Evolutionary conservation across 179 eudicot species (phyloP).

Genomic region (Nepenthes alata): DNA sequence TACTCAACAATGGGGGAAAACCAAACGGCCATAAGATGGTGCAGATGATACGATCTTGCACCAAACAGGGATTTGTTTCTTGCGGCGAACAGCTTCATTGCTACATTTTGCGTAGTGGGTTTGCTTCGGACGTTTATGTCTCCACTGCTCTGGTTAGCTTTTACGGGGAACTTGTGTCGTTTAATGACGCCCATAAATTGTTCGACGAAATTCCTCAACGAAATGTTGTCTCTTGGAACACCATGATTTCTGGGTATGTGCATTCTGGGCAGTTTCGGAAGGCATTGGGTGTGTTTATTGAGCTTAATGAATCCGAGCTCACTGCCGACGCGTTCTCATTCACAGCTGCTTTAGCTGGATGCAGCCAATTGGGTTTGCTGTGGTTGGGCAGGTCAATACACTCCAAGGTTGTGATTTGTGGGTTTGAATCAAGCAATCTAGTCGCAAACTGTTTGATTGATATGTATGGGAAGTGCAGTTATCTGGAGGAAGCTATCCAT

Average conservation of each 20-base stretch:
- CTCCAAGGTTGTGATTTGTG: constrained; percentile 39
- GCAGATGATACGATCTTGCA: constrained; percentile 32
- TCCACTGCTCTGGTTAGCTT: constrained; percentile 40
- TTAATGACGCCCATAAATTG: constrained; percentile 40
- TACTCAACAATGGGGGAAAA: neutral
- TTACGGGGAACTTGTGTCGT: constrained; percentile 32
- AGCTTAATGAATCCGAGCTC: constrained; percentile 33
- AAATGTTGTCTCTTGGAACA: constrained; percentile 62
- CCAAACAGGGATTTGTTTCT: constrained; percentile 13
- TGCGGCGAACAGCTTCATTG: constrained; percentile 55
- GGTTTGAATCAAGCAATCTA: constrained; percentile 33
- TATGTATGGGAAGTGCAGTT: constrained; percentile 67
- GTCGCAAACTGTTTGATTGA: constrained; percentile 67
- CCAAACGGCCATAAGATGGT: constrained; percentile 30
- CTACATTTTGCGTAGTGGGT: constrained; percentile 31
- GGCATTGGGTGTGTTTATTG: constrained; percentile 40
- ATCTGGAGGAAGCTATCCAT: constrained; percentile 28
- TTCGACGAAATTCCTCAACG: constrained; percentile 61
- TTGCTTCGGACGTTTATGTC: constrained; percentile 28
- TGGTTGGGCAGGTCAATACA: constrained; percentile 49
- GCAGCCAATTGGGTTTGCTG: constrained; percentile 43
- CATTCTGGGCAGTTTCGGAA: constrained; percentile 40
- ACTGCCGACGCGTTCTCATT: constrained; percentile 51
- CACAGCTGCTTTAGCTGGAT: constrained; percentile 51
- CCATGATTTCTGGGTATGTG: constrained; percentile 65